These are phyloP conservation scores for Mesembryanthemum crystallinum DNA, from an alignment of 148 eudicot species.

Conservation along the genomic window DNA sequence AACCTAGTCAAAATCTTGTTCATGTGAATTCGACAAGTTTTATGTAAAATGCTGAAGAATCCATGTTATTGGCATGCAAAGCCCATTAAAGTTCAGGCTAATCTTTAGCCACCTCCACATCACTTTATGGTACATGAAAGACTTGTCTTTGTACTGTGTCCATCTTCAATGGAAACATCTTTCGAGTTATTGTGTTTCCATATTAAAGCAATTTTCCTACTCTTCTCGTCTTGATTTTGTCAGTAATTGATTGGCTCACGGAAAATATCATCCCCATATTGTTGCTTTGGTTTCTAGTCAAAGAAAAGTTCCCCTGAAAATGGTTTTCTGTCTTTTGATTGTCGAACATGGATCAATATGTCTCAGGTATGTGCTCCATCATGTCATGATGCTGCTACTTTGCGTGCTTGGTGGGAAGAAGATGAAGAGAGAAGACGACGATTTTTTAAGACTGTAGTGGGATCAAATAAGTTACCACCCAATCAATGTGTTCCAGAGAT, in stretches of 20 bases:
- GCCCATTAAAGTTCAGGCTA: background rate
- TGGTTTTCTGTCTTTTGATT: background rate
- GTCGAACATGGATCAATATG: background rate
- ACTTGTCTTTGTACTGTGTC: background rate
- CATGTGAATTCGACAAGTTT: background rate
- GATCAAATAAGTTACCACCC: slow-evolving; percentile 76
- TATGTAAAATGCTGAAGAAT: background rate
- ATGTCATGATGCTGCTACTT: slow-evolving; percentile 92
- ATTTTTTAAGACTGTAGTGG: slow-evolving; percentile 63
- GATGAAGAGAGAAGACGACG: slow-evolving; percentile 82
- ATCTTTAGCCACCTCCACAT: background rate
- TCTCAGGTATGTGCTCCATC: slow-evolving; percentile 96
- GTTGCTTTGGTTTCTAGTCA: background rate
- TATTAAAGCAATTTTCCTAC: background rate
- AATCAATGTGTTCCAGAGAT: slow-evolving; percentile 75
- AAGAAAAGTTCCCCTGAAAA: background rate
- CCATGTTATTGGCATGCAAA: background rate
- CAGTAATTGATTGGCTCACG: background rate
- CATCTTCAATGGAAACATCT: background rate
- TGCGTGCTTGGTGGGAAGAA: slow-evolving; percentile 99
- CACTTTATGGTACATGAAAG: background rate
- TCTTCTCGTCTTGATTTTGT: too few species aligned
- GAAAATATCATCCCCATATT: background rate
- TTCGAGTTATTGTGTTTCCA: background rate
- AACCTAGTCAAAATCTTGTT: background rate